phyloP scores from a whole-genome alignment of 2,329 filamentous ascomycete species.

The Aureobasidium lini region DNA sequence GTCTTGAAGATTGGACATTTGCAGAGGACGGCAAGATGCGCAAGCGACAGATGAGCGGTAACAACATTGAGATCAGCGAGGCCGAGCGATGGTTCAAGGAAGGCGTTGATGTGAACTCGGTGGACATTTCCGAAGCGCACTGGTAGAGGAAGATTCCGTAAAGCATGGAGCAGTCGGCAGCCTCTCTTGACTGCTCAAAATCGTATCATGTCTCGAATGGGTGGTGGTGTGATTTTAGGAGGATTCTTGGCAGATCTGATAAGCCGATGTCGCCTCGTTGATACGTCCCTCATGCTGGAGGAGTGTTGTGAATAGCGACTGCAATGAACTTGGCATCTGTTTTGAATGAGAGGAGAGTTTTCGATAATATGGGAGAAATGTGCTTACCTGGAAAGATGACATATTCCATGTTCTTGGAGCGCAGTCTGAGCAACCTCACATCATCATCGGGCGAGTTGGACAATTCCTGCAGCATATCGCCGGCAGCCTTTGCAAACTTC shows the following conservation, averaged over 20 bases:
- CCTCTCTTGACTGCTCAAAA: neutral
- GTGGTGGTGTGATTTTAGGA: neutral
- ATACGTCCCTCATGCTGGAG: constrained; percentile 46
- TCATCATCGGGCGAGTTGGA: constrained; percentile 70
- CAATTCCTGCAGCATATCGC: constrained; percentile 62
- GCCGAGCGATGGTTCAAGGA: constrained; percentile 62
- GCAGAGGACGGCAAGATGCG: constrained; percentile 61
- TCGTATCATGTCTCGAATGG: neutral
- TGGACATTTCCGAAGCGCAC: constrained; percentile 59
- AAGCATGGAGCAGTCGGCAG: neutral
- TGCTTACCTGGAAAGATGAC: constrained; percentile 63
- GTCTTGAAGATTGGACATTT: constrained; percentile 74
- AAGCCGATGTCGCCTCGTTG: neutral
- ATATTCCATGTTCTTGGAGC: constrained; percentile 79
- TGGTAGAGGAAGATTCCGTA: constrained; percentile 39
- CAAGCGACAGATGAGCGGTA: constrained; percentile 65
- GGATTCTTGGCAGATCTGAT: neutral
- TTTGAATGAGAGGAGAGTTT: neutral
- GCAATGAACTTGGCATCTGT: constrained; percentile 67
- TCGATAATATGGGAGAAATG: neutral
- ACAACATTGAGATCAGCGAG: constrained; percentile 55
- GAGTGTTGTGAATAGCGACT: constrained; percentile 75
- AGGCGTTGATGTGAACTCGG: constrained; percentile 59
- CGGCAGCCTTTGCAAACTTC: constrained; percentile 64
- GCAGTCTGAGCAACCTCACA: constrained; percentile 64